Evolutionary conservation across 192 early-diverging fungal species (phyloP), one percentile per base, ranked within the genome.

Genomic region (Jimgerdemannia flammicorona): DNA sequence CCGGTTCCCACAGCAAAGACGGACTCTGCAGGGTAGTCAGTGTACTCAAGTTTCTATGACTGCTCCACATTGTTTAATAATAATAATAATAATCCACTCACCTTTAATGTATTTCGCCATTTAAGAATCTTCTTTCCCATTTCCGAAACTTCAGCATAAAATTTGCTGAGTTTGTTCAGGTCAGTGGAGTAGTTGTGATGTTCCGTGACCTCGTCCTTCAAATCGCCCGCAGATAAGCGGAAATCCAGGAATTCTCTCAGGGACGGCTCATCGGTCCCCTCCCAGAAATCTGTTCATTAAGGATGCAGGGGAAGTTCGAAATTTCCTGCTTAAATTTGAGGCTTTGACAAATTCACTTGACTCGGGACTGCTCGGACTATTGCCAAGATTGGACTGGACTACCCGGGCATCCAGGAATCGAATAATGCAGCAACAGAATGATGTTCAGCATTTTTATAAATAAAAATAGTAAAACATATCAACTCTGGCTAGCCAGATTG

Each of bases 281-380:
- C 74, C 67, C 74, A 75, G 44, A 75, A 75, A 69, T 20, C 74
- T 75, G 69, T 44, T 59, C 49, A 69, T 75, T 69, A n/a, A n/a
- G n/a, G n/a, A n/a, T n/a, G n/a, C n/a, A n/a, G n/a, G n/a, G n/a
- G n/a, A n/a, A n/a, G n/a, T n/a, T n/a, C n/a, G n/a, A n/a, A n/a
- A n/a, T n/a, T n/a, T n/a, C n/a, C n/a, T n/a, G n/a, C n/a, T n/a
- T n/a, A n/a, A n/a, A n/a, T n/a, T n/a, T n/a, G n/a, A n/a, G n/a
- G n/a, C n/a, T n/a, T n/a, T n/a, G n/a, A n/a, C n/a, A n/a, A n/a
- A n/a, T n/a, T n/a, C n/a, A n/a, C n/a, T n/a, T n/a, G n/a, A n/a
- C n/a, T n/a, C n/a, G n/a, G n/a, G n/a, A n/a, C n/a, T n/a, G n/a
- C n/a, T n/a, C n/a, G n/a, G n/a, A n/a, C n/a, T n/a, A n/a, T n/a